Evolutionary conservation across 129 eudicot genomes (phyloP), one percentile per base, ranked within the genome.

Genomic region (Chrysanthemum lavandulifolium): DNA sequence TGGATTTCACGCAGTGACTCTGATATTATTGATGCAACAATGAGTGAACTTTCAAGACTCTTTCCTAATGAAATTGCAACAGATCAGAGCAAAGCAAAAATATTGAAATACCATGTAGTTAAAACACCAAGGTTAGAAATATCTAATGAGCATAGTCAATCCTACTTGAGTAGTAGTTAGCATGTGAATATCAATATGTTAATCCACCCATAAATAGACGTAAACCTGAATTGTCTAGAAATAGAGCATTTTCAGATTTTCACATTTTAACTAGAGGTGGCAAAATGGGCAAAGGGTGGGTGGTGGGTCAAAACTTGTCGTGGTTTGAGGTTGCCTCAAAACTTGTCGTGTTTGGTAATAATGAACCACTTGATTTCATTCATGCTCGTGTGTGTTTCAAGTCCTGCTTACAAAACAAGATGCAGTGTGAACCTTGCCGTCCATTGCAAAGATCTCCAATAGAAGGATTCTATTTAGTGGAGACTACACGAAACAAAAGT

Each of bases 351-450:
- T 40, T 5, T 11, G 23, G 10, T 25, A 48, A 18, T 16, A 25
- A 27, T 12, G 10, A 19, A 21, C 43, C 56, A 65, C 0, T 45
- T 10, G 1, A 29, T 43, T 19, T 25, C 48, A 66, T 29, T 21
- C 3, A 49, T 21, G 40, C 31, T 43, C 33, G 33, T 29, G 33
- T 74, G 14, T 48, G 63, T 73, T 75, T 54, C 78, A 92, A 96
- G 87, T 95, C 99, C 99, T 48, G 99, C 90, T 68, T 95, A 95
- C 78, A 95, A 95, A 84, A 90, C 97, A 12, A n/a, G n/a, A n/a
- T n/a, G n/a, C n/a, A n/a, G n/a, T 82, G 94, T 59, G 99, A 95
- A 81, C 99, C 99, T 27, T 88, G 97, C 69, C 94, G 97, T 18
- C 99, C 99, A 8, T 73, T 95, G 56, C 99, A 95, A 86, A 90